phyloP scores from a whole-genome alignment of 176 grass and related monocot species.

The Oropetium thomaeum region DNA sequence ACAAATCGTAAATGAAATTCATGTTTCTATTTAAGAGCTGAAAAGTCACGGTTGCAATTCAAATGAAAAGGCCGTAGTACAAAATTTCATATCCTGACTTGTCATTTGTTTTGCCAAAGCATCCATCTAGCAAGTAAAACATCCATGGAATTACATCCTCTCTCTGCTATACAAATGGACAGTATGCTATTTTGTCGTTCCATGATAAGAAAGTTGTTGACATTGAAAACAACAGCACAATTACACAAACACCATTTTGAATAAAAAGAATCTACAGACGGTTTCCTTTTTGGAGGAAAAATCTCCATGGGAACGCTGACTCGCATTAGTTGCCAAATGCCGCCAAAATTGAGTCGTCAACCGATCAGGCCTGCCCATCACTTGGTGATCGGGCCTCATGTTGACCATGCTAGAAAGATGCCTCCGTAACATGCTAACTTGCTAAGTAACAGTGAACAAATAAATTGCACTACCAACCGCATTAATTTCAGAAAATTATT shows the following conservation, averaged over 20 bases:
- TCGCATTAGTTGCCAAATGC: conserved; percentile 22
- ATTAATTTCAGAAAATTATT: conserved; percentile 38
- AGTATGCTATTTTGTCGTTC: conserved; percentile 2
- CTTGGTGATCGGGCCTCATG: conserved; percentile 32
- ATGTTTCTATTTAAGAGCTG: neutral
- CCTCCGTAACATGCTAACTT: neutral
- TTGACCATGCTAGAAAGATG: conserved; percentile 25
- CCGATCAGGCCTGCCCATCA: neutral
- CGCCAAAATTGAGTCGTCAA: conserved; percentile 42
- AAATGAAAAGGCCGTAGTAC: neutral
- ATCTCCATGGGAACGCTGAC: conserved; percentile 16
- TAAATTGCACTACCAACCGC: neutral
- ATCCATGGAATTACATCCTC: neutral
- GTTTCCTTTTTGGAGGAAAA: conserved; percentile 6
- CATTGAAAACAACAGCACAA: neutral
- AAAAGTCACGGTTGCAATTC: neutral
- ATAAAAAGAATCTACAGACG: conserved; percentile 1
- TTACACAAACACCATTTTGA: neutral
- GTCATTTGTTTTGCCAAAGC: no score
- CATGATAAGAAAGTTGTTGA: conserved; percentile 9
- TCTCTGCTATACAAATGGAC: conserved; percentile 1
- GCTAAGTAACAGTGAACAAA: neutral
- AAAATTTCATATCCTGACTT: neutral
- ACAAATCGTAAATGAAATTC: neutral
- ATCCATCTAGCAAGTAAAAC: neutral